Base-by-base conservation (phyloP, 495 filamentous ascomycete genomes). In the Bryoglossum gracile region DNA sequence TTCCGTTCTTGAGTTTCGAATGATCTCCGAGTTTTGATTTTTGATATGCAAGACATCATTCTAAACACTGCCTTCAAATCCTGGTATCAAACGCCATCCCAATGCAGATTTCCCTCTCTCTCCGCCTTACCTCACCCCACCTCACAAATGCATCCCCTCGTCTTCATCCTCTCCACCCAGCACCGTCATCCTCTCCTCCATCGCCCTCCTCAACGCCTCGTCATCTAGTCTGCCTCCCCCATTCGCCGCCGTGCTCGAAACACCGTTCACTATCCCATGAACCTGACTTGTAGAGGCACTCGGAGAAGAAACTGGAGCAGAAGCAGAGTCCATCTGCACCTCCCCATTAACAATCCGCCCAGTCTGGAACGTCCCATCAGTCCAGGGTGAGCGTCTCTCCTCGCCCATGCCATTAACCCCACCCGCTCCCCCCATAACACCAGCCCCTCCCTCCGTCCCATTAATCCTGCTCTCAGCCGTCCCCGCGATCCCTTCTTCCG, bases 141-240 rank as follows among this genome's bases (percentile, higher is more conserved):
- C 25, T 21, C 62, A 88, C 45, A 88, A 64, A 65, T 86, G 79
- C 58, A 89, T 69, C 8, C 84, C 83, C 14, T 74, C 76, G 32
- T 80, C 73, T 5, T 72, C 72, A 14, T 74, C 70, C 25, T 68
- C 55, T 14, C 66, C 36, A 16, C 25, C 51, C 40, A 61, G 82
- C 24, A 61, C 53, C 43, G 67, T 61, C 45, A 77, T 43, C 40
- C 67, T 68, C 48, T 71, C 68, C 45, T 68, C 70, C 56, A 75
- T 57, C 36, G 61, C 56, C 47, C 63, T 51, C 39, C 68, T 61
- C 32, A 75, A 60, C 44, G 77, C 70, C 49, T 73, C 71, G 40
- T 73, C 75, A 22, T 60, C 55, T 14, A 77, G 43, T 18, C 63
- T 61, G n/a, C 66, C 67, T 13, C 64, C 64, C 19, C 49, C 37